These are phyloP conservation scores for Cercophora scortea DNA, from an alignment of 495 filamentous ascomycete genomes.

Conservation along the genomic window DNA sequence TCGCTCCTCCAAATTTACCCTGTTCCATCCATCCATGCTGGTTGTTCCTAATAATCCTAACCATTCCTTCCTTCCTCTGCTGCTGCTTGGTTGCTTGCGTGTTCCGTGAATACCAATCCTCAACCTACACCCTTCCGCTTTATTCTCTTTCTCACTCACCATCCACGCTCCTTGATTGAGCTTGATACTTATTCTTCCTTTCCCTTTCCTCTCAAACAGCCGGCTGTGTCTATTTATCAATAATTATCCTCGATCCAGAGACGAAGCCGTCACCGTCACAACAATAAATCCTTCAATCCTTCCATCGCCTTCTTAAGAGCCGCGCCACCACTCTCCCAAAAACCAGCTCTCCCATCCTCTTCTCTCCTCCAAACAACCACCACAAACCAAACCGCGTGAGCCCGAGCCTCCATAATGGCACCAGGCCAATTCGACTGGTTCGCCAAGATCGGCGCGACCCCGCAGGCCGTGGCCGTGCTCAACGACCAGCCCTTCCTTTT, in stretches of 20 bases:
- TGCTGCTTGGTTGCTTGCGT: not conserved
- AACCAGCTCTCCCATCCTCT: not conserved
- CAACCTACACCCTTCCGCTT: not conserved
- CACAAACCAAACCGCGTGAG: not conserved
- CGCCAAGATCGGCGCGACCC: conserved; percentile 37
- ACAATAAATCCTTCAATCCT: not conserved
- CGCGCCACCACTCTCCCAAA: not conserved
- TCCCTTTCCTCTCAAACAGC: no score
- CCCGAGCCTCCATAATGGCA: conserved; percentile 12
- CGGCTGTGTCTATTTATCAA: no score
- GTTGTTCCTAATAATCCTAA: no score
- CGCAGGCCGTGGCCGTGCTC: conserved; percentile 40
- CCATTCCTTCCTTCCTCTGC: not conserved
- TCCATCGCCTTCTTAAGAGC: not conserved
- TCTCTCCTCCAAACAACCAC: not conserved
- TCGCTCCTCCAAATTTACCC: not conserved
- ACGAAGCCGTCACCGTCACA: not conserved
- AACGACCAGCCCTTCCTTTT: conserved; percentile 47
- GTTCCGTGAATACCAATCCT: not conserved
- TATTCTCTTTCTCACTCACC: no score
- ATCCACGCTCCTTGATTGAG: no score
- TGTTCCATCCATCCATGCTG: not conserved
- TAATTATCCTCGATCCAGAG: not conserved
- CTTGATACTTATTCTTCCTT: no score
- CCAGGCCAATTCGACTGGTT: conserved; percentile 42